Percentiles rank a stretch among this genome's conserved stretches.
These are phyloP conservation scores for Tetrapyrgos nigripes DNA, from an alignment of 1,284 basidiomycete genomes.

Conservation along the genomic window DNA sequence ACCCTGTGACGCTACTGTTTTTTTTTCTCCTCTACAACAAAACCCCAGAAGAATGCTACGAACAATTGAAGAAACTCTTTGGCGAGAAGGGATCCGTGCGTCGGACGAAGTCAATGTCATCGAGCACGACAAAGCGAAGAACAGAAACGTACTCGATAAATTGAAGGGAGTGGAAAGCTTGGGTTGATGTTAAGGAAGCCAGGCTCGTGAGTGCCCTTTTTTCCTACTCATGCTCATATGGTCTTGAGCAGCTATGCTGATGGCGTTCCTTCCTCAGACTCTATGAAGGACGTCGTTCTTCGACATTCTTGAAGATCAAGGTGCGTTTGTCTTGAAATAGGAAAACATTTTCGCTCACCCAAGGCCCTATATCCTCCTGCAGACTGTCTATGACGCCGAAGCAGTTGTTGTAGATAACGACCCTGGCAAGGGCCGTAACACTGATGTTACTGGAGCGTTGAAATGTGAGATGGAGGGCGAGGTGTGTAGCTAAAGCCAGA, in stretches of 20 bases:
- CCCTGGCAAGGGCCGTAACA: constrained; percentile 61
- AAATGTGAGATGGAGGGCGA: constrained; percentile 71
- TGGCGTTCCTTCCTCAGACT: constrained; percentile 31
- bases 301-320: constrained; percentile 67
- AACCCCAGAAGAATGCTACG: constrained; percentile 63
- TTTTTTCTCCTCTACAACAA: constrained; percentile 19
- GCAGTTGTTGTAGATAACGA: constrained; percentile 65
- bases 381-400: constrained; percentile 73
- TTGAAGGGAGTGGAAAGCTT: constrained; percentile 59
- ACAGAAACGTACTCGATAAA: constrained; percentile 59
- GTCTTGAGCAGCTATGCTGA: background rate
- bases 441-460: constrained; percentile 59
- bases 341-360: background rate
- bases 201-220: constrained; percentile 50
- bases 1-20: background rate
- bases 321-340: constrained; percentile 26
- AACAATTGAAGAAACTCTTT: constrained; percentile 53
- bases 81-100: constrained; percentile 50
- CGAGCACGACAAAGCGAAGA: constrained; percentile 55
- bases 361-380: background rate
- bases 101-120: constrained; percentile 57
- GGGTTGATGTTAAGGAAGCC: constrained; percentile 72
- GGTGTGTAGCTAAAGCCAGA: too few species aligned
- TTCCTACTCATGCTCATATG: background rate
- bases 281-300: constrained; percentile 62